A percentile compares a stretch with the other conserved stretches of the same genome.
Evolutionary conservation across 352 stramenopile genomes (phyloP).

Genomic region (Phytophthora rubi): DNA sequence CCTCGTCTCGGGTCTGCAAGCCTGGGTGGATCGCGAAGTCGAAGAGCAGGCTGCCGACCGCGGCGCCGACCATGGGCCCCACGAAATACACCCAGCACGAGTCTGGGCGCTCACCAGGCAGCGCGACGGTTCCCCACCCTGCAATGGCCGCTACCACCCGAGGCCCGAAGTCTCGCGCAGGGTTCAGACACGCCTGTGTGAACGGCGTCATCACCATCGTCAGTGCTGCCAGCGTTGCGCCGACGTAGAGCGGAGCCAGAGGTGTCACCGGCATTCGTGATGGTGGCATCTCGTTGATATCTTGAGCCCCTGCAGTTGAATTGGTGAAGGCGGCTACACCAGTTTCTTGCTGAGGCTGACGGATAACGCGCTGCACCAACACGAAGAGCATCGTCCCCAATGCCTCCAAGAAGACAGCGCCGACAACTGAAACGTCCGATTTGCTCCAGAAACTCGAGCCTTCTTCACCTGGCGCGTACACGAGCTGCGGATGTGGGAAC

Average conservation of each 20-base stretch:
- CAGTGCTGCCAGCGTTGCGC: constrained; percentile 51
- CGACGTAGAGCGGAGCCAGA: constrained; percentile 58
- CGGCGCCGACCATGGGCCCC: constrained; percentile 60
- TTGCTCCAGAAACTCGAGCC: constrained; percentile 12
- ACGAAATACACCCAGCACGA: constrained; percentile 77
- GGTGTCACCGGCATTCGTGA: constrained; percentile 19
- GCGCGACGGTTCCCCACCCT: constrained; percentile 56
- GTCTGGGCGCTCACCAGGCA: constrained; percentile 48
- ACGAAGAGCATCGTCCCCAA: constrained; percentile 68
- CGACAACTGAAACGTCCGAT: constrained; percentile 41
- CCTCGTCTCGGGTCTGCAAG: constrained; percentile 34
- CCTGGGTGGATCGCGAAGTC: constrained; percentile 50
- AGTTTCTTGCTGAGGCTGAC: constrained; percentile 35
- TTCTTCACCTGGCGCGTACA: constrained; percentile 17
- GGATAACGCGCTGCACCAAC: constrained; percentile 64
- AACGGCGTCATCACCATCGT: constrained; percentile 66
- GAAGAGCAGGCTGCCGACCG: constrained; percentile 57
- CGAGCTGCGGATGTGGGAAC: constrained; percentile 63
- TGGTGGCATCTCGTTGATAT: constrained; percentile 12
- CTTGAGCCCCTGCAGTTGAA: constrained; percentile 6
- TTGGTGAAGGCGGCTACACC: constrained; percentile 26
- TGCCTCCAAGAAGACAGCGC: constrained; percentile 62
- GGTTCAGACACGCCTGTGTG: constrained; percentile 79
- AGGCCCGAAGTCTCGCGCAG: constrained; percentile 78
- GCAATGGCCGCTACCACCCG: constrained; percentile 62